Base-by-base conservation (phyloP, 192 early-diverging fungal species). In the Kickxella alabastrina region DNA sequence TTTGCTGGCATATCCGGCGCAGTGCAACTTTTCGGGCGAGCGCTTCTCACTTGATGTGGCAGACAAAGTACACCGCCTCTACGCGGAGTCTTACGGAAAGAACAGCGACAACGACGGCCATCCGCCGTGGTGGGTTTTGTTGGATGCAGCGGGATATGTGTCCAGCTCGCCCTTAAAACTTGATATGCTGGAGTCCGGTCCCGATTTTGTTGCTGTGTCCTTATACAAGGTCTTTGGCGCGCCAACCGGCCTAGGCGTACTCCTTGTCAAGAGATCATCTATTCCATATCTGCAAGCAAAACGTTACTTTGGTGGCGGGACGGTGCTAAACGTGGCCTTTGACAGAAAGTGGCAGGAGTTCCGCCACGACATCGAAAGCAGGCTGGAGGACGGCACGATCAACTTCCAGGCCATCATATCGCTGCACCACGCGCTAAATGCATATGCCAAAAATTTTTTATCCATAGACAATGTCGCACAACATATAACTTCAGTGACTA, bases 151-250 rank as follows among this genome's bases (percentile, higher is more conserved):
- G 1, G 84, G 87, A 0, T 87, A 79, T 51, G 73, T 73, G 12
- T 76, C 87, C 29, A 85, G 83, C n/a, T 61, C 81, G 13, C 71
- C 70, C 6, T 67, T 91, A 19, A 69, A 80, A 17, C 79, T 92
- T 1, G 61, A 70, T 18, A 47, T 57, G n/a, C 61, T 73, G 19
- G 47, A 53, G 0, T 40, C 59, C 2, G 72, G 74, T 17, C 80
- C 83, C 2, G 87, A 91, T 49, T 92, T 91, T 65, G 58, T 84
- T 4, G 77, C 76, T 6, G 27, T 92, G 28, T 90, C 87, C 6
- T 89, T 93, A 65, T 92, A 93, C 81, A 93, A 93, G 57, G 79
- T 91, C 34, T 91, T 93, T 71, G 91, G 91, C 9, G 85, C 83
- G 38, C 91, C 91, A 6, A 90, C 88, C 17, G 89, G 90, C 3